Evolutionary conservation across 2,329 filamentous ascomycete genomes (phyloP), one percentile per base, ranked within the genome.

Genomic region (Phyllosticta citribraziliensis): DNA sequence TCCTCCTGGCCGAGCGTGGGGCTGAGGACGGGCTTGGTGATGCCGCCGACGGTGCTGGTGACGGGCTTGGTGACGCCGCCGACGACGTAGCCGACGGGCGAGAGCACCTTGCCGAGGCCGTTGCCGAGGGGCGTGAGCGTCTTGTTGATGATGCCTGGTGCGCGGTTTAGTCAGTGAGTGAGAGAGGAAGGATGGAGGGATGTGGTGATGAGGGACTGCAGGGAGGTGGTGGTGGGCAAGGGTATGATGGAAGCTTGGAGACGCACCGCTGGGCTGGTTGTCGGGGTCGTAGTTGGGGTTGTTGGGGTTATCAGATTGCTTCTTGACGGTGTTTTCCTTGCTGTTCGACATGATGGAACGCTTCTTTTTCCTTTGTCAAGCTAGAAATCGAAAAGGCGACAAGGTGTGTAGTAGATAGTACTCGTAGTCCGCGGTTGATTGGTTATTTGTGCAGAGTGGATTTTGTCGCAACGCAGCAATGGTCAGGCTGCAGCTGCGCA

Each of bases 11-110:
- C 74, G 33, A 71, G 35, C 14, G 74, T 52, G 0, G 74, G 73
- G 1, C 70, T 73, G 8, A 75, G 66, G 1, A 69, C 72, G 3
- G 70, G 68, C 8, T 70, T 70, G 8, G 73, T 75, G 22, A 68
- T 64, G 60, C 72, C 72, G 63, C 74, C 74, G 2, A 76, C 52
- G 4, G 69, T 70, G 55, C 68, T 67, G 64, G 70, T 70, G 5
- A 76, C 67, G 1, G 74, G 74, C 24, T 69, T 69, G 3, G 74
- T 74, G 8, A 75, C 61, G 63, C 70, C 72, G 61, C 72, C 72
- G 22, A 76, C 66, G 20, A 70, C 70, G 0, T 68, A 70, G 65
- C 74, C 74, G 61, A 76, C 65, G 61, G 74, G 74, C 62, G 70
- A 70, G 56, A 76, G 72, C 33, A 65, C 72, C 4, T 69, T 75